Base-by-base conservation (phyloP, 345 rosid species). In the Turnera subulata region DNA sequence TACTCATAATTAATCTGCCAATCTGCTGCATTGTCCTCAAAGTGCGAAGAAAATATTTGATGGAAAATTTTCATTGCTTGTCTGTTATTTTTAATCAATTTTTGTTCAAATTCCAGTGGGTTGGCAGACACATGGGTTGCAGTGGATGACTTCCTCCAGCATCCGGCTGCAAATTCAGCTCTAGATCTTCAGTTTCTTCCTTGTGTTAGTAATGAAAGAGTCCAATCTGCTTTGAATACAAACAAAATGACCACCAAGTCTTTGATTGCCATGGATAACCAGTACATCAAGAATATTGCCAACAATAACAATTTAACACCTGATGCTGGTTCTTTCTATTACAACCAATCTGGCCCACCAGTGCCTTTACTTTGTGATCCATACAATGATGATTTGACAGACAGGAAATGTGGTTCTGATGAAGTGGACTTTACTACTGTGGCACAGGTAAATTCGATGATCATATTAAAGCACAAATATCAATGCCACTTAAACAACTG, bases 51-150 rank as follows among this genome's bases (percentile, higher is more conserved):
- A n/a, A n/a, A n/a, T n/a, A n/a, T n/a, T n/a, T 10, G n/a, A 40
- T 40, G 15, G 13, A 10, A 15, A 10, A 4, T 10, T 10, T 11
- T 12, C n/a, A 10, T 3, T 40, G 45, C 6, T 40, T 40, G 2
- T 3, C n/a, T 40, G 6, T 40, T 11, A 42, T 1, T 6, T 42
- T 7, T 16, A 13, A 26, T 9, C 16, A 11, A n/a, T 19, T 2
- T 48, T 26, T 25, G 2, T 39, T 22, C 7, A 42, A 50, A 39
- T 56, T 25, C 15, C 43, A 65, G 70, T 11, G 63, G 37, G 40
- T 58, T 58, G 33, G 58, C 63, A 16, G 70, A 65, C 40, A 58
- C 70, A 16, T 65, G 70, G 44, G 70, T 65, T 11, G 70, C 70
- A 4, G 45, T 65, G 53, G 70, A 58, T 23, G 70, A 65, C 5